Evolutionary conservation across 495 filamentous ascomycete genomes (phyloP).

Genomic region (Aspergillus incahuasiensis): DNA sequence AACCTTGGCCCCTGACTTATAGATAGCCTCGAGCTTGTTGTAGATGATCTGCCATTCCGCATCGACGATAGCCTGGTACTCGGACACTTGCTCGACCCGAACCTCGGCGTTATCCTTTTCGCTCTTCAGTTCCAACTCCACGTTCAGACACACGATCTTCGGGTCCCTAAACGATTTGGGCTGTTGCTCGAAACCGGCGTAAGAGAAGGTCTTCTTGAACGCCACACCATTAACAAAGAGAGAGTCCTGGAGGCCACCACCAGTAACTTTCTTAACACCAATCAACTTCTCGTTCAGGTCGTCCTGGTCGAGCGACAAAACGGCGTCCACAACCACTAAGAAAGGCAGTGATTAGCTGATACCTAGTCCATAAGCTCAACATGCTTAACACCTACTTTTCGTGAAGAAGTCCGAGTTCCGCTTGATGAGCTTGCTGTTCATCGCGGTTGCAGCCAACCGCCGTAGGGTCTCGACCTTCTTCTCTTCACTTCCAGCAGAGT

Average conservation of each 20-base stretch:
- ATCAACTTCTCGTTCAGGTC: slow-evolving; percentile 98
- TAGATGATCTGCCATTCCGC: slow-evolving; percentile 99
- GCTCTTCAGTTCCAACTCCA: slow-evolving; percentile 94
- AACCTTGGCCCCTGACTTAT: slow-evolving; percentile 92
- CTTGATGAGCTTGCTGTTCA: slow-evolving; percentile 99
- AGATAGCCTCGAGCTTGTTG: slow-evolving; percentile 93
- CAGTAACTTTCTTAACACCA: slow-evolving; percentile 95
- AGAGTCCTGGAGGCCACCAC: slow-evolving; percentile 93
- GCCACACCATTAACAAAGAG: slow-evolving; percentile 97
- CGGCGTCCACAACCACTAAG: slow-evolving; percentile 94
- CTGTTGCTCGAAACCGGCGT: slow-evolving; percentile 98
- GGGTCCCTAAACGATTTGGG: slow-evolving; percentile 92
- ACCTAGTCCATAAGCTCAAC: not conserved
- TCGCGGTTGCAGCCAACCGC: slow-evolving; percentile 92
- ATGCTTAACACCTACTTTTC: slow-evolving; percentile 61
- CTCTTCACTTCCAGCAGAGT: slow-evolving; percentile 52
- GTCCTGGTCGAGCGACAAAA: slow-evolving; percentile 93
- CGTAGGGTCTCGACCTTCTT: slow-evolving; percentile 85
- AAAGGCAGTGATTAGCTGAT: slow-evolving; percentile 10
- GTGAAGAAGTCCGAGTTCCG: slow-evolving; percentile 96
- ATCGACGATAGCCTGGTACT: slow-evolving; percentile 99
- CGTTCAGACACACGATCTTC: slow-evolving; percentile 93
- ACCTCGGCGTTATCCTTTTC: slow-evolving; percentile 99
- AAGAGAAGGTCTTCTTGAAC: slow-evolving; percentile 99
- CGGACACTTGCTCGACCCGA: slow-evolving; percentile 94